Conservation (phyloP, 2,329 filamentous ascomycete genomes). For the Ceratocystis papillata region DNA sequence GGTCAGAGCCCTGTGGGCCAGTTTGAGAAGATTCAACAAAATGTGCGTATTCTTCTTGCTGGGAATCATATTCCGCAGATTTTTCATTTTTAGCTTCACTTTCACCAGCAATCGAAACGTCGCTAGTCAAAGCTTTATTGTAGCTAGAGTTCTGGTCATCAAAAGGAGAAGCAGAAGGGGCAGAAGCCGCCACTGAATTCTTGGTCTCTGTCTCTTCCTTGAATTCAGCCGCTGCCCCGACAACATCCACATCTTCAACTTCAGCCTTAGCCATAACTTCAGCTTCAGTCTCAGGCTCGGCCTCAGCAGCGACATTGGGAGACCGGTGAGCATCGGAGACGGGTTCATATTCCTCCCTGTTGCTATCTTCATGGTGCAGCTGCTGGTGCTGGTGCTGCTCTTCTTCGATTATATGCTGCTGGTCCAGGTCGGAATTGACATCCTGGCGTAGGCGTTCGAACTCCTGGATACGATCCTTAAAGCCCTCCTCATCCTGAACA, state of each 20-base stretch:
- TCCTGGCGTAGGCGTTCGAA: slow-evolving; percentile 71
- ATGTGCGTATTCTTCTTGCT: not conserved
- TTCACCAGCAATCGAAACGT: not conserved
- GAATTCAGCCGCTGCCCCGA: not conserved
- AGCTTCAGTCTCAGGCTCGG: not conserved
- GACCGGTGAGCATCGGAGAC: not conserved
- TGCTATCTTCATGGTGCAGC: slow-evolving; percentile 21
- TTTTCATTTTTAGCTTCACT: not conserved
- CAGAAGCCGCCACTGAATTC: not conserved
- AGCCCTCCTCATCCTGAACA: slow-evolving; percentile 46
- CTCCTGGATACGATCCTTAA: slow-evolving; percentile 64
- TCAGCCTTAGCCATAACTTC: not conserved
- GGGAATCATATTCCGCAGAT: not conserved
- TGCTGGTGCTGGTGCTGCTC: slow-evolving; percentile 29
- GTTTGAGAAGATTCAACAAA: not conserved
- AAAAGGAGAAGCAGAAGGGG: not conserved
- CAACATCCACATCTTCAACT: not conserved
- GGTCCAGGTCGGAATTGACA: slow-evolving; percentile 43
- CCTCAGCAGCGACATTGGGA: not conserved
- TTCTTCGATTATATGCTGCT: slow-evolving; percentile 28
- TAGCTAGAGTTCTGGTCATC: not conserved
- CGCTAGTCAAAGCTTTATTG: not conserved
- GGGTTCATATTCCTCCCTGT: not conserved
- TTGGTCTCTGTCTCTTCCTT: not conserved
- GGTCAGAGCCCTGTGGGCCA: slow-evolving; percentile 37